phyloP scores from a whole-genome alignment of 2,329 filamentous ascomycete species.

The Didymella exigua region DNA sequence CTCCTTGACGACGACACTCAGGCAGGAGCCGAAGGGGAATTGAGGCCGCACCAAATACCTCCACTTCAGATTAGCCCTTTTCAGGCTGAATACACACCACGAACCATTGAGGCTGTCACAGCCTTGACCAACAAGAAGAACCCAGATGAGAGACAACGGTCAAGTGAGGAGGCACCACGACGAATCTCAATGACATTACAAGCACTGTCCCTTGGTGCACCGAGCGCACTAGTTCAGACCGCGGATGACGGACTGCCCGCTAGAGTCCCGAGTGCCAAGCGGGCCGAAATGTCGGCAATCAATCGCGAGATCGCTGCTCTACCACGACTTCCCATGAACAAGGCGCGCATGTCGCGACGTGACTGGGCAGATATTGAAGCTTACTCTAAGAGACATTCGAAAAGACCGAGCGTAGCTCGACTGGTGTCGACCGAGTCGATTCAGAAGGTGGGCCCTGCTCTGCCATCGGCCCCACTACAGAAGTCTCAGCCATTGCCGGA shows the following conservation, averaged over 20 bases:
- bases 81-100: conserved; percentile 22
- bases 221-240: conserved; percentile 10
- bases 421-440: conserved; percentile 23
- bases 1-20: conserved; percentile 17
- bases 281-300: conserved; percentile 35
- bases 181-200: conserved; percentile 31
- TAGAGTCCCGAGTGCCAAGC: conserved; percentile 22
- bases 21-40: conserved; percentile 7
- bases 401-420: conserved; percentile 27
- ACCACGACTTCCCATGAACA: conserved; percentile 37
- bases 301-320: conserved; percentile 39
- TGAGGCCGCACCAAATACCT: conserved; percentile 17
- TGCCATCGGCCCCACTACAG: conserved; percentile 32
- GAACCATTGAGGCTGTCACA: conserved; percentile 16
- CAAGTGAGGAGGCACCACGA: conserved; percentile 35
- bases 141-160: conserved; percentile 24
- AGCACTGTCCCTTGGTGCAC: conserved; percentile 26
- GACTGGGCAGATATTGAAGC: conserved; percentile 45
- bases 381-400: conserved; percentile 37
- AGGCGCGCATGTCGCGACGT: conserved; percentile 41
- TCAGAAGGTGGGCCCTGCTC: conserved; percentile 10
- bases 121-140: conserved; percentile 22
- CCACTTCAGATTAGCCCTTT: conserved; percentile 26
- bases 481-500: conserved; percentile 39
- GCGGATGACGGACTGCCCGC: conserved; percentile 10